Conservation (phyloP, 169 alveolate genomes). For the Neospora caninum region DNA sequence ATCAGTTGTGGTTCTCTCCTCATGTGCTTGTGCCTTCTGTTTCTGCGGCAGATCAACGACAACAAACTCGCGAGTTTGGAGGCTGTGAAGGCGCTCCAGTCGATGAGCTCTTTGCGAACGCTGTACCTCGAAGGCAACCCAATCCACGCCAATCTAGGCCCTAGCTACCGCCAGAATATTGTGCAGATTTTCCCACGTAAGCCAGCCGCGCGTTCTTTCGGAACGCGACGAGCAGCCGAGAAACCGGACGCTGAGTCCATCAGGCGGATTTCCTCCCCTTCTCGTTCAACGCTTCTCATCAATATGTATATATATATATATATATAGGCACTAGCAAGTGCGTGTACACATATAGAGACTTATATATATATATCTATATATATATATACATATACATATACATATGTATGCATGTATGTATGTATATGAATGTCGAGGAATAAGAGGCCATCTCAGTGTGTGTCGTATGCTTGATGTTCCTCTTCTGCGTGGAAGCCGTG, state of each 20-base stretch:
- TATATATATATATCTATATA: neutral
- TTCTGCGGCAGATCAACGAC: constrained; percentile 72
- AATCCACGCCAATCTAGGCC: constrained; percentile 73
- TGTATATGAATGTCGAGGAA: neutral
- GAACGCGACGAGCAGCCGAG: neutral
- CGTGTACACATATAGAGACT: neutral
- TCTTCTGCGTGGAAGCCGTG: too few relatives aligned
- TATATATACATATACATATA: neutral
- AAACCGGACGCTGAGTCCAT: neutral
- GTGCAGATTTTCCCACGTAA: constrained; percentile 70
- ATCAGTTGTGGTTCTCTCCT: too few relatives aligned
- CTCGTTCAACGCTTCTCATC: too few relatives aligned
- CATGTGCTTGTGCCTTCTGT: too few relatives aligned
- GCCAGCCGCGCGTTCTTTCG: constrained; percentile 12
- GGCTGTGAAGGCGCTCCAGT: constrained; percentile 55
- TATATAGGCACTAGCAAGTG: neutral
- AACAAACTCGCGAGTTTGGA: constrained; percentile 66
- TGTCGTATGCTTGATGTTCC: too few relatives aligned
- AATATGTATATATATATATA: neutral
- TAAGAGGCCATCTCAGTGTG: too few relatives aligned
- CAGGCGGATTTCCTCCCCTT: too few relatives aligned
- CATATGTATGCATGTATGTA: neutral
- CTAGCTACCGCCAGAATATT: constrained; percentile 74
- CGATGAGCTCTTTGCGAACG: constrained; percentile 65
- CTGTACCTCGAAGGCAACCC: constrained; percentile 78